Conservation (phyloP, 495 filamentous ascomycete species). For the Saxophila tyrrhenica region DNA sequence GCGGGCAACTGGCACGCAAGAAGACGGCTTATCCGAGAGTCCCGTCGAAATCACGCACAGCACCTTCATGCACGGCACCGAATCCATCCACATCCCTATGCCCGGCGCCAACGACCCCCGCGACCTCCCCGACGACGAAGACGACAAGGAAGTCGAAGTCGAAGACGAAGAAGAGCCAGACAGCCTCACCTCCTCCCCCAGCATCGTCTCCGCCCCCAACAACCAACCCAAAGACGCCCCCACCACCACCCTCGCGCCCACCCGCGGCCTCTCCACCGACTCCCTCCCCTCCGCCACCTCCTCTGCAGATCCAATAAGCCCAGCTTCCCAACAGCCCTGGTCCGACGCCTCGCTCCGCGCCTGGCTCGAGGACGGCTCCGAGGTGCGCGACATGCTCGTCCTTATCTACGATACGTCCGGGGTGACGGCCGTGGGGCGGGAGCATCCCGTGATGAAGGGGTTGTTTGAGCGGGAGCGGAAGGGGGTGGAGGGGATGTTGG, state of each 20-base stretch:
- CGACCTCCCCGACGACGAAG: slow-evolving; percentile 21
- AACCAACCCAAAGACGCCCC: slow-evolving; percentile 2
- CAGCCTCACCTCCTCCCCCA: slow-evolving; percentile 12
- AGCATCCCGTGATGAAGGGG: slow-evolving; percentile 71
- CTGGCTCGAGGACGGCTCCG: slow-evolving; percentile 85
- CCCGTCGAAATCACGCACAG: slow-evolving; percentile 55
- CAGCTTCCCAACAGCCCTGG: slow-evolving; percentile 44
- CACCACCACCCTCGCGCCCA: slow-evolving; percentile 2
- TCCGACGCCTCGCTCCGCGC: slow-evolving; percentile 71
- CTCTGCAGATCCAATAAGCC: background rate
- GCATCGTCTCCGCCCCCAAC: background rate
- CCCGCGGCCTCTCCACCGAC: slow-evolving; percentile 23
- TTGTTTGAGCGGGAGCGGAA: slow-evolving; percentile 79
- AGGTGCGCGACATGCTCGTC: slow-evolving; percentile 79
- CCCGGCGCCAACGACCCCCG: slow-evolving; percentile 11
- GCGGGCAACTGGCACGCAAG: slow-evolving; percentile 8
- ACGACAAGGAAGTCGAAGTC: slow-evolving; percentile 8
- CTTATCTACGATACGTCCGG: slow-evolving; percentile 86
- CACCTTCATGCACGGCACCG: slow-evolving; percentile 18
- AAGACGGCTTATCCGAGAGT: slow-evolving; percentile 52
- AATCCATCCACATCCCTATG: slow-evolving; percentile 19
- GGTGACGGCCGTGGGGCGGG: slow-evolving; percentile 58
- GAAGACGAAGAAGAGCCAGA: slow-evolving; percentile 7
- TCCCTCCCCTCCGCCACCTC: slow-evolving; percentile 23
- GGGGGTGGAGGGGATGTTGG: slow-evolving; percentile 68